phyloP scores from a whole-genome alignment of 768 basidiomycete genomes.

The Coprinopsis strossmayeri region DNA sequence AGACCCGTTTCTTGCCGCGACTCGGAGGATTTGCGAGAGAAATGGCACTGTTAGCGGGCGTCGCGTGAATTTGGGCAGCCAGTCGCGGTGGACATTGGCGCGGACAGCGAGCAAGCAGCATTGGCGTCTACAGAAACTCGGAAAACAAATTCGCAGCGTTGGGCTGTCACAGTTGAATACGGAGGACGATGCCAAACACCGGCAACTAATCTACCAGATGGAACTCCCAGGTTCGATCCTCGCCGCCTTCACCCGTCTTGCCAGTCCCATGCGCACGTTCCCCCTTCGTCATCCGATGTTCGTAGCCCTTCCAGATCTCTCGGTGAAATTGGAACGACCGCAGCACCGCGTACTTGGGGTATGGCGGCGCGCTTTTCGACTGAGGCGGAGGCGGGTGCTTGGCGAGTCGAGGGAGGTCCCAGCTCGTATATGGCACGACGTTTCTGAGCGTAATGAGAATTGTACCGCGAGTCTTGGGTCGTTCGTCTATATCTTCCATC shows the following conservation, averaged over 20 bases:
- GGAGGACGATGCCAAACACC: constrained; percentile 8
- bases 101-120: constrained; percentile 10
- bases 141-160: not conserved
- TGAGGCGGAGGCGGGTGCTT: constrained; percentile 61
- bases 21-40: constrained; percentile 48
- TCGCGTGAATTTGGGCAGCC: constrained; percentile 2
- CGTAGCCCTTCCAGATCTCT: constrained; percentile 72
- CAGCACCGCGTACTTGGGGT: constrained; percentile 62
- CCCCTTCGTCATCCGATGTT: constrained; percentile 93
- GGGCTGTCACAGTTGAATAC: not conserved
- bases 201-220: constrained; percentile 29
- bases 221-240: constrained; percentile 89
- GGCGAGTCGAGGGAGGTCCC: constrained; percentile 75
- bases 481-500: constrained; percentile 9
- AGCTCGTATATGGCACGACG: constrained; percentile 79
- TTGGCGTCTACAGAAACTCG: not conserved
- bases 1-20: constrained; percentile 57
- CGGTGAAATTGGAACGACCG: constrained; percentile 79
- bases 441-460: constrained; percentile 85
- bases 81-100: not conserved
- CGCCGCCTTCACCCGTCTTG: constrained; percentile 66
- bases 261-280: constrained; percentile 60
- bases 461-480: constrained; percentile 48
- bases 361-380: constrained; percentile 37
- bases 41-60: constrained; percentile 45